phyloP scores from a whole-genome alignment of 306 rosid species.

The Cucurbita maxima region DNA sequence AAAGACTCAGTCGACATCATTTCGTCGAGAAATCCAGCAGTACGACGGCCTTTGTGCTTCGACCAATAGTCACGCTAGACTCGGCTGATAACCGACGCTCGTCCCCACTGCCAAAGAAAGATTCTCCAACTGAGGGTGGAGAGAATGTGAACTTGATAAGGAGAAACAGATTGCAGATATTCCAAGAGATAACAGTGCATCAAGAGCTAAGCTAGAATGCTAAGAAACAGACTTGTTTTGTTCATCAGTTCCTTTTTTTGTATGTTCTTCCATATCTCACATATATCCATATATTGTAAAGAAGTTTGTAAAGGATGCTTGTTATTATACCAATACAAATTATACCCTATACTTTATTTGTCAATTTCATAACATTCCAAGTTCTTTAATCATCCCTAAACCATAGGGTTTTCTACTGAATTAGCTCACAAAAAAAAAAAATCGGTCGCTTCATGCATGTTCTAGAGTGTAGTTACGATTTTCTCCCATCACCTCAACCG shows the following conservation, averaged over 20 bases:
- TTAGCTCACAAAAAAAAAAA: no score
- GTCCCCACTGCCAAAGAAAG: constrained; percentile 23
- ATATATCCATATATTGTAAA: background rate
- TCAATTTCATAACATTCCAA: no score
- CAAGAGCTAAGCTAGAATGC: constrained; percentile 8
- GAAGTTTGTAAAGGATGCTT: background rate
- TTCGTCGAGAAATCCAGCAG: constrained; percentile 37
- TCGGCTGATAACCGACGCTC: background rate
- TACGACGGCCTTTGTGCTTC: constrained; percentile 38
- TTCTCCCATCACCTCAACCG: no score
- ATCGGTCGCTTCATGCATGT: no score
- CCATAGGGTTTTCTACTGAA: no score
- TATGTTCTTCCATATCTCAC: background rate
- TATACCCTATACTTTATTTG: background rate
- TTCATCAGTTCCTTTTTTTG: background rate
- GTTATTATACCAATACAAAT: background rate
- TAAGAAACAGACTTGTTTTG: background rate
- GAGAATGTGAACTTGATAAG: background rate
- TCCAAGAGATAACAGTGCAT: constrained; percentile 33
- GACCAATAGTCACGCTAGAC: constrained; percentile 12
- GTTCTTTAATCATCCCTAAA: no score
- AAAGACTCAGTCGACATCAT: background rate
- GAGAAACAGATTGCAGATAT: constrained; percentile 30
- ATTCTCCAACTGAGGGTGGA: constrained; percentile 5
- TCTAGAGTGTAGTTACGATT: no score